Evolutionary conservation across 805 yeast species (phyloP).

Genomic region (Lipomyces anomalus): DNA sequence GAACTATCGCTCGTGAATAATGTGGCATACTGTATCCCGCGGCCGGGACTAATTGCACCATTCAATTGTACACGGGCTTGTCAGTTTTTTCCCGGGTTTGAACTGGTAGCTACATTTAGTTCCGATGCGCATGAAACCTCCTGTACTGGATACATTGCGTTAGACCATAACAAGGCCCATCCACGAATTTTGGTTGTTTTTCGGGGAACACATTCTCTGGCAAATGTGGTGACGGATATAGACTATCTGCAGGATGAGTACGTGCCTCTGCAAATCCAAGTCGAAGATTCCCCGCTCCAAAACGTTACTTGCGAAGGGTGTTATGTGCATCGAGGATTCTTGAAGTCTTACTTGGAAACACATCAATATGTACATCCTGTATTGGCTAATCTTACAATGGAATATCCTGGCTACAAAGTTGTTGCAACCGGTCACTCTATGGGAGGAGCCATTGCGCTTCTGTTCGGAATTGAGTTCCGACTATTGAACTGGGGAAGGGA

Average conservation of each 20-base stretch:
- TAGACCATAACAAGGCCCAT: slow-evolving; percentile 38
- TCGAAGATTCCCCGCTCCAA: background rate
- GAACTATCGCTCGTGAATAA: slow-evolving; percentile 20
- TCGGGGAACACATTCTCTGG: slow-evolving; percentile 57
- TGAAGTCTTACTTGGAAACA: slow-evolving; percentile 39
- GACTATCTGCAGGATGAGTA: slow-evolving; percentile 28
- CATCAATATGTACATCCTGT: slow-evolving; percentile 33
- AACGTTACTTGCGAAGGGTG: slow-evolving; percentile 44
- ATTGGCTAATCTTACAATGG: slow-evolving; percentile 26
- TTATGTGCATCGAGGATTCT: slow-evolving; percentile 61
- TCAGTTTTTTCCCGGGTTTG: slow-evolving; percentile 18
- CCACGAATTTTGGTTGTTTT: slow-evolving; percentile 39
- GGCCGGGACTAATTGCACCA: slow-evolving; percentile 24
- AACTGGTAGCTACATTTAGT: slow-evolving; percentile 19
- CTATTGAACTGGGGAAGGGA: slow-evolving; percentile 49
- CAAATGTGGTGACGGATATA: slow-evolving; percentile 61
- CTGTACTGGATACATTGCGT: slow-evolving; percentile 27
- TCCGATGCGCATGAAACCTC: slow-evolving; percentile 14
- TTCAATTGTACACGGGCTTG: slow-evolving; percentile 27
- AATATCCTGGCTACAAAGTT: slow-evolving; percentile 46
- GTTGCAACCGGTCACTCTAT: slow-evolving; percentile 68
- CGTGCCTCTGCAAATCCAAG: slow-evolving; percentile 6
- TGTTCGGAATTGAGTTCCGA: slow-evolving; percentile 54
- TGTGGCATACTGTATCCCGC: slow-evolving; percentile 25
- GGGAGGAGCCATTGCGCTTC: slow-evolving; percentile 64